Base-by-base conservation (phyloP, 2,329 filamentous ascomycete genomes). In the Dactylella cylindrospora region DNA sequence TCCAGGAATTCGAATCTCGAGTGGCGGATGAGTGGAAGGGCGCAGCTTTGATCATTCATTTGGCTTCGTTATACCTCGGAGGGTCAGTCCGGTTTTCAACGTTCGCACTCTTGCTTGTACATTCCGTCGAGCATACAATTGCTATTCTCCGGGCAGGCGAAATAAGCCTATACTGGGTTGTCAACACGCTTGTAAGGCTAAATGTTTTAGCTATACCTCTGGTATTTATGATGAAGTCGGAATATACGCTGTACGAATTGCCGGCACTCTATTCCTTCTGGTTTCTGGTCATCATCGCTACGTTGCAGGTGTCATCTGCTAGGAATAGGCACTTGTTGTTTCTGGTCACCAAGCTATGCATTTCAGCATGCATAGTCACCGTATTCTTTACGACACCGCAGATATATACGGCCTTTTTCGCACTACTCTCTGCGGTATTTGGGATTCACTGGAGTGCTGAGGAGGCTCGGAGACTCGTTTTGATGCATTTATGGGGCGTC, bases 1-100 rank as follows among this genome's bases (percentile, higher is more conserved):
- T 72, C 43, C 69, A 73, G 29, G 71, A 71, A 1, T 77, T 79
- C 47, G 71, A 84, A 3, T 75, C 78, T 0, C 75, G 81, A 44
- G 74, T 84, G 66, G 80, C 79, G 0, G 77, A 84, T 62, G 83
- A 85, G 69, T 83, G 81, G 77, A 85, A 84, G 71, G 83, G 83
- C 1, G 79, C 80, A 75, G 82, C 85, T 79, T 81, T 84, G 65
- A 74, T 76, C 10, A 70, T 77, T 13, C 73, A 80, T 35, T 71
- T 83, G 13, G 72, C 81, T 9, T 84, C 82, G 67, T 78, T 82
- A 61, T 84, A 81, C 70, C 79, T 80, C 26, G 76, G 78, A 15
- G 45, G 19, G 78, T 76, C 20, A 79, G 76, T 5, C 73, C 74
- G 61, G 68, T 72, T 2, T 70, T 80, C 3, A 76, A 76, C 68